Evolutionary conservation across 257 asterid genomes (phyloP), one percentile per base, ranked within the genome.

Genomic region (Capsicum baccatum): DNA sequence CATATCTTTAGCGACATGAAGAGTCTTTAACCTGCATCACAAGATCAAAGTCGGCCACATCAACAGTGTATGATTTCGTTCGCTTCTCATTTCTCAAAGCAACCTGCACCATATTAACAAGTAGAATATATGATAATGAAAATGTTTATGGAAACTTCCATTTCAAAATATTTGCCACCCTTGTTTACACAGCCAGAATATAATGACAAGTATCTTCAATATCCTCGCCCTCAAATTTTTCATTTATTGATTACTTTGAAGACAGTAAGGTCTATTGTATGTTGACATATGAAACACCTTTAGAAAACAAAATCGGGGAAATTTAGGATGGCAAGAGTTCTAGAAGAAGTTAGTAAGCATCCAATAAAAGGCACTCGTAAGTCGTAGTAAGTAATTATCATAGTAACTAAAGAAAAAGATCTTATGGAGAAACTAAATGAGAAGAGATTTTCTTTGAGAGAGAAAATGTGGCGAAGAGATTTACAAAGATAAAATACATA

Each of bases 11-110:
- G 62, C 3, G 0, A 35, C 58, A 37, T 68, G 9, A 68, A 60
- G 68, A 68, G 16, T 26, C 69, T 60, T 58, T 80, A 90, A 96
- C 99, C 97, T 95, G 98, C 99, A 94, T 97, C 63, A 93, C 97
- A 85, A 97, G 92, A 90, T 94, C 96, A 91, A 97, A 97, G 88
- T 97, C 98, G 81, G 94, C 97, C 84, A 97, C 98, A 88, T 88
- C 90, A 79, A 87, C 85, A 79, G 91, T 85, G 83, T 87, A 83
- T 79, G 97, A 86, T 71, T 81, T 88, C 86, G 89, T 90, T 79
- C 78, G 86, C 86, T 91, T 91, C 86, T 91, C 97, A 80, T 91
- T 92, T 83, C 68, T 89, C 85, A 84, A 26, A 57, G 93, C 93
- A 89, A 87, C 91, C 99, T 97, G 93, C 89, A 87, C 74, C 78